Base-by-base conservation (phyloP, 1,139 yeast genomes). In the Yamadazyma mexicana region DNA sequence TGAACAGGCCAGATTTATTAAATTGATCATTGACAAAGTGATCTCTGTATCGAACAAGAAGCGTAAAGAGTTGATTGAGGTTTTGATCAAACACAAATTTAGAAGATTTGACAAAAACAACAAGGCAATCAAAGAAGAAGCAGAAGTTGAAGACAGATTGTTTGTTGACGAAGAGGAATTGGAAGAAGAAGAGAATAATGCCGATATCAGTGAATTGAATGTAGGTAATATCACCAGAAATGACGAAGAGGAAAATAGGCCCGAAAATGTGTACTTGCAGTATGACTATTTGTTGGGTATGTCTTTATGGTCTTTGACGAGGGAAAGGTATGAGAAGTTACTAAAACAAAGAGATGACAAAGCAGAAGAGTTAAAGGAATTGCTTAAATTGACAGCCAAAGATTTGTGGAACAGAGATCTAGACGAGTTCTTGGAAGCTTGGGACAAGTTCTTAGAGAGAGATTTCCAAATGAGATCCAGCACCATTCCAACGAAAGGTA, bases 281-380 rank as follows among this genome's bases (percentile, higher is more conserved):
- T 79, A 77, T 59, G 95, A 87, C 54, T 87, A 87, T 50, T 69
- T 87, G 47, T 68, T 87, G 40, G 91, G 92, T 40, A 87, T 94
- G 96, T 79, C 91, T 28, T 82, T 94, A 51, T 89, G 97, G 95
- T 83, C 96, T 23, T 78, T 92, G 56, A 91, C 98, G 1, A 75
- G 75, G 45, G 99, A 94, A 64, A 76, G 95, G 51, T 92, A 89
- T 56, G 92, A 88, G 53, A 82, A 78, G 52, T 69, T 92, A 46
- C 66, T 89, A 52, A 73, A 73, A 39, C 95, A 89, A 59, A 75
- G 81, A 48, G 87, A 79, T 39, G 81, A 67, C 24, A 85, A 83
- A 56, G 94, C 89, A 57, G 69, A 63, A 9, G 95, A 88, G 56
- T 74, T 92, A 51, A 83, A 81, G 37, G 61, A 58, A 2, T 71